Conservation (phyloP, 495 filamentous ascomycete genomes). For the Hypoxylon fragiforme region DNA sequence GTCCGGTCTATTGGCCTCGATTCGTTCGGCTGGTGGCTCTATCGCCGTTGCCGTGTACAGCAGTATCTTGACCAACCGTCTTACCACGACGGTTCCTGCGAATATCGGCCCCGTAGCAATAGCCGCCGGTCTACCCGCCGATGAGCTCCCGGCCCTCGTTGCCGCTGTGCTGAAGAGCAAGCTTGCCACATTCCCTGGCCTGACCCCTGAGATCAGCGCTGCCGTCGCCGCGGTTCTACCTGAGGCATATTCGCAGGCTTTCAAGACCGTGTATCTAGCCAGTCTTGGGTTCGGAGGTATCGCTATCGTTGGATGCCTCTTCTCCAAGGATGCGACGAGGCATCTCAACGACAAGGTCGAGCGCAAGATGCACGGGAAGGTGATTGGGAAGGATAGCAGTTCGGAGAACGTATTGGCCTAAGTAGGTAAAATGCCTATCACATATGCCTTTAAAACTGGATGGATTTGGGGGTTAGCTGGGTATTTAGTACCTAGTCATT, state of each 20-base stretch:
- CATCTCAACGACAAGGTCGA: constrained; percentile 45
- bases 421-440: background rate
- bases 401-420: constrained; percentile 3
- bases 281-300: constrained; percentile 52
- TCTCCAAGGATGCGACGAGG: constrained; percentile 42
- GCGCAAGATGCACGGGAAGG: constrained; percentile 31
- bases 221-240: constrained; percentile 42
- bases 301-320: constrained; percentile 46
- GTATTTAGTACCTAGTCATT: too few relatives aligned
- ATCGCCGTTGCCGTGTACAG: constrained; percentile 45
- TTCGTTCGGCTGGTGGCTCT: constrained; percentile 39
- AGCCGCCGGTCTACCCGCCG: constrained; percentile 47
- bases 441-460: too few relatives aligned
- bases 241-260: constrained; percentile 47
- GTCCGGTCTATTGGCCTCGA: constrained; percentile 47
- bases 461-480: too few relatives aligned
- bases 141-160: constrained; percentile 45
- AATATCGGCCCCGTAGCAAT: constrained; percentile 47
- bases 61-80: constrained; percentile 49
- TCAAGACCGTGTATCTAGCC: constrained; percentile 52
- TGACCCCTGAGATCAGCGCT: constrained; percentile 42
- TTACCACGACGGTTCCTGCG: constrained; percentile 42
- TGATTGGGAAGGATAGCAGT: constrained; percentile 7
- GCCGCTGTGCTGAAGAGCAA: constrained; percentile 38
- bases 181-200: constrained; percentile 46